Evolutionary conservation across 176 grass and related monocot genomes (phyloP), one percentile per base, ranked within the genome.

Genomic region (Zoysia pacifica): DNA sequence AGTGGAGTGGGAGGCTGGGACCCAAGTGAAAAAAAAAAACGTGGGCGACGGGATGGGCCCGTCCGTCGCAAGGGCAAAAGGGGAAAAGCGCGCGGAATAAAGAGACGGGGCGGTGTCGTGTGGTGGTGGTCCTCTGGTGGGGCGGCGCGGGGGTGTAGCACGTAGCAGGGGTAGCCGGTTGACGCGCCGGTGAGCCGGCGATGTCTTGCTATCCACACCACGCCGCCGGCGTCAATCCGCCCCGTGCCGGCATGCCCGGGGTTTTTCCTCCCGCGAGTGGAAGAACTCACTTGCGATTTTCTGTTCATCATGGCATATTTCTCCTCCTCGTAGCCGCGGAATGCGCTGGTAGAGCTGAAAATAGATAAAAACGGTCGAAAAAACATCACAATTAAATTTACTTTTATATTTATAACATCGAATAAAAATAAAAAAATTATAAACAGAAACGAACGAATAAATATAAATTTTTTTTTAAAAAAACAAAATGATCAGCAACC

Each of bases 11-110:
- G 28, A 28, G 28, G 28, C 28, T 28, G 28, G 28, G 28, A 35
- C 65, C 42, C 52, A 73, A 78, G 62, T 78, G 87, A 81, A 73
- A 28, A 28, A 28, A 28, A 81, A 73, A 79, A 75, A 81, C 71
- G 50, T 50, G 75, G 75, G 61, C 63, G 16, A 56, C 5, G 47
- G 47, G 47, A 52, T 66, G 76, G 76, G 54, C 4, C 68, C 68
- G 44, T 15, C 74, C 76, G 62, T 67, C 70, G 54, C 68, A 76
- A 77, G 70, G 81, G 85, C 78, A 84, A 59, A 89, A 91, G 18
- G 9, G 72, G 62, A 61, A 89, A 89, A 90, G 86, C 40, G 80
- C 47, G 45, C 69, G 71, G 81, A 79, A 93, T 83, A 83, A 85
- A 74, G 72, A 39, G 64, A 7, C 59, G 59, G 9, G 59, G 9